phyloP scores from a whole-genome alignment of 2,329 filamentous ascomycete species.

The Phyllosticta ampelicida region DNA sequence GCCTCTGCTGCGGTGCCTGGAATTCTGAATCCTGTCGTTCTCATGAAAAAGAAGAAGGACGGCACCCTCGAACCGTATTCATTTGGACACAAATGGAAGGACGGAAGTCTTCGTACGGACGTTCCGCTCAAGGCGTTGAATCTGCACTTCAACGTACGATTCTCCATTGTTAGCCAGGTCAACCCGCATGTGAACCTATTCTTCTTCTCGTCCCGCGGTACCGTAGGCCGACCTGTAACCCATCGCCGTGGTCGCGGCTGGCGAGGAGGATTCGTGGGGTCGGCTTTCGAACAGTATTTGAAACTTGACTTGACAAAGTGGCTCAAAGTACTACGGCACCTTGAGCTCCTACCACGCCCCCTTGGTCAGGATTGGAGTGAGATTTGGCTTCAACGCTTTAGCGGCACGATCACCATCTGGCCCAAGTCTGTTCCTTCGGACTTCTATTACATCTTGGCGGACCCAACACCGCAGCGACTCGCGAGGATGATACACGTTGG shows the following conservation, averaged over 20 bases:
- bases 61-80: slow-evolving; percentile 79
- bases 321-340: slow-evolving; percentile 85
- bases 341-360: slow-evolving; percentile 82
- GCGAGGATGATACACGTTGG: slow-evolving; percentile 85
- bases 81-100: slow-evolving; percentile 99
- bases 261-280: slow-evolving; percentile 53
- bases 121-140: slow-evolving; percentile 92
- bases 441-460: slow-evolving; percentile 75
- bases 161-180: slow-evolving; percentile 77
- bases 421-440: slow-evolving; percentile 70
- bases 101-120: slow-evolving; percentile 86
- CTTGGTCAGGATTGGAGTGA: slow-evolving; percentile 95
- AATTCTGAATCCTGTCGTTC: slow-evolving; percentile 87
- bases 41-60: slow-evolving; percentile 74
- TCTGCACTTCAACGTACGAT: slow-evolving; percentile 96
- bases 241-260: slow-evolving; percentile 11
- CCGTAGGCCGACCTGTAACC: slow-evolving; percentile 65
- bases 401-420: slow-evolving; percentile 93
- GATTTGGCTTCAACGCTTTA: slow-evolving; percentile 91
- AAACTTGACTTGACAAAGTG: slow-evolving; percentile 97
- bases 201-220: slow-evolving; percentile 91
- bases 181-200: slow-evolving; percentile 98
- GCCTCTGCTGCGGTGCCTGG: slow-evolving; percentile 93
- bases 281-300: slow-evolving; percentile 84
- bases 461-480: slow-evolving; percentile 64